These are phyloP conservation scores for Coccinonectria pachysandricola DNA, from an alignment of 2,329 filamentous ascomycete genomes.

Conservation along the genomic window DNA sequence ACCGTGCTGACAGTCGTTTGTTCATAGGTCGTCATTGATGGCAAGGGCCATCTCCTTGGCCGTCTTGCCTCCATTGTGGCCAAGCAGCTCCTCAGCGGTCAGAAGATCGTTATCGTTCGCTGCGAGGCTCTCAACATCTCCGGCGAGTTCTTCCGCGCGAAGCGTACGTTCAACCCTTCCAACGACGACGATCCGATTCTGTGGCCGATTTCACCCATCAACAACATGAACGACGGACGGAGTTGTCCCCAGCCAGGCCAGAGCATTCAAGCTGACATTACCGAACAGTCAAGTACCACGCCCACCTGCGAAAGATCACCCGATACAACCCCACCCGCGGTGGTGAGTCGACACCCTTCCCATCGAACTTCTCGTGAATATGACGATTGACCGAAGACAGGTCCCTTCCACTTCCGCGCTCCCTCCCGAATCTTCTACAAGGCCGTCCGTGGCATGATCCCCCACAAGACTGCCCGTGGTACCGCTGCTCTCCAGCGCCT, in stretches of 20 bases:
- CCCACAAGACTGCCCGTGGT: constrained; percentile 98
- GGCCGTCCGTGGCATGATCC: constrained; percentile 99
- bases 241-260: constrained; percentile 4
- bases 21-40: constrained; percentile 89
- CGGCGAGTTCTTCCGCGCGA: constrained; percentile 99
- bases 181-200: constrained; percentile 9
- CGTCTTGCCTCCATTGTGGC: constrained; percentile 95
- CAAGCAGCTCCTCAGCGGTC: constrained; percentile 97
- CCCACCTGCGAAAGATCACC: constrained; percentile 99
- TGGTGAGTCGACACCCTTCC: constrained; percentile 50
- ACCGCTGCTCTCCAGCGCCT: constrained; percentile 94
- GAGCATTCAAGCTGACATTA: constrained; percentile 33
- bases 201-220: constrained; percentile 13
- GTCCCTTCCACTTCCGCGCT: constrained; percentile 99
- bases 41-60: constrained; percentile 99
- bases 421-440: constrained; percentile 99
- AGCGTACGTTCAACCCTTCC: constrained; percentile 66
- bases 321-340: constrained; percentile 99
- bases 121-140: constrained; percentile 99
- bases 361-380: constrained; percentile 8
- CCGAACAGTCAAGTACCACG: constrained; percentile 96
- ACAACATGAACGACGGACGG: too few relatives aligned
- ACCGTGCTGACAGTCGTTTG: constrained; percentile 16
- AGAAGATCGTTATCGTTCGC: constrained; percentile 99
- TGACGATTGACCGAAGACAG: constrained; percentile 37